These are phyloP conservation scores for Hylodesmum podocarpum DNA, from an alignment of 306 rosid genomes.

Conservation along the genomic window DNA sequence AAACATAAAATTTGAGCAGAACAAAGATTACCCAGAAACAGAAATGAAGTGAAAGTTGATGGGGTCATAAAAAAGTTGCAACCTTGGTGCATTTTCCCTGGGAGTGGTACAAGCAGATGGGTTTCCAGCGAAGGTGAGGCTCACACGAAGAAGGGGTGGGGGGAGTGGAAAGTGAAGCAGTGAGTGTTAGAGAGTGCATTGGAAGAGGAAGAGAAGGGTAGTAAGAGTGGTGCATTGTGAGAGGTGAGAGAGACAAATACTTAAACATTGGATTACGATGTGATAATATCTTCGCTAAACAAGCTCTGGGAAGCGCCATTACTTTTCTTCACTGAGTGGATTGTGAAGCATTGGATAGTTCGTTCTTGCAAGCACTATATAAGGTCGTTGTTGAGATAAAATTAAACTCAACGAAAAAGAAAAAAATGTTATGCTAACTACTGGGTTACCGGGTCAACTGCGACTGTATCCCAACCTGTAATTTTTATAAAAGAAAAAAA, in stretches of 20 bases:
- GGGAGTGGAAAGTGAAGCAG: conserved; percentile 54
- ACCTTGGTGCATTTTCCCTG: conserved; percentile 90
- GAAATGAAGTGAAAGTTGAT: background rate
- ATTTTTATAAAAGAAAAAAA: too few species aligned
- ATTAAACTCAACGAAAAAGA: too few species aligned
- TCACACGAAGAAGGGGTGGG: conserved; percentile 31
- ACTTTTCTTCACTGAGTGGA: background rate
- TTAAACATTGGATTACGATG: conserved; percentile 32
- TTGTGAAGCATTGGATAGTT: background rate
- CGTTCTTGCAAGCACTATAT: background rate
- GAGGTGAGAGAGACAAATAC: conserved; percentile 32
- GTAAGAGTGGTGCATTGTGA: conserved; percentile 1
- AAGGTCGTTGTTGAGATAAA: too few species aligned
- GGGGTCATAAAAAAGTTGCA: conserved; percentile 5
- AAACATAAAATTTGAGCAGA: background rate
- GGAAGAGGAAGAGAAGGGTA: conserved; percentile 30
- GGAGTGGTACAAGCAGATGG: conserved; percentile 81
- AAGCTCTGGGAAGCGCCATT: conserved; percentile 49
- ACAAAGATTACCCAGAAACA: background rate
- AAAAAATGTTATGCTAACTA: too few species aligned
- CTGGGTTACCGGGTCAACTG: too few species aligned
- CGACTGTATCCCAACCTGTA: too few species aligned
- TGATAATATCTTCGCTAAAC: conserved; percentile 37
- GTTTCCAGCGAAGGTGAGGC: conserved; percentile 57
- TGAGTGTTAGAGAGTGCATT: conserved; percentile 31